A percentile compares a stretch with the other conserved stretches of the same genome.
Evolutionary conservation across 1,139 yeast species (phyloP).

Genomic region (Blastobotrys buckinghamii): DNA sequence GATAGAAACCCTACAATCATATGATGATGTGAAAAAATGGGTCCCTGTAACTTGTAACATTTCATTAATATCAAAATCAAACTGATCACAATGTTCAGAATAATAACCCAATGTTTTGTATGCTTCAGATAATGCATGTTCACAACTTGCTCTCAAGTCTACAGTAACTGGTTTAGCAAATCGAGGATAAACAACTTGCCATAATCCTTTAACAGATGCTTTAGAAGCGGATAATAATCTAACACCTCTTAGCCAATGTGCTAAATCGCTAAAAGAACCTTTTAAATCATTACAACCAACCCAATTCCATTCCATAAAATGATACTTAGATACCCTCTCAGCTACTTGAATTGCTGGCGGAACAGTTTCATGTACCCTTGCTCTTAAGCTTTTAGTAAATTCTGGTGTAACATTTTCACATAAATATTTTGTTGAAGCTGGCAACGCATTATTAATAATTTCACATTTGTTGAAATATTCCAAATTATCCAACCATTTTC

Average conservation of each 20-base stretch:
- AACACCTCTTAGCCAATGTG: conserved; percentile 4
- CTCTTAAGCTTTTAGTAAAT: background rate
- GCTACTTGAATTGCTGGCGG: conserved; percentile 2
- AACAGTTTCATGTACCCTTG: background rate
- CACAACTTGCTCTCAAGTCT: conserved; percentile 1
- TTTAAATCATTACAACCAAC: background rate
- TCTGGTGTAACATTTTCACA: conserved; percentile 1
- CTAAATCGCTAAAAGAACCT: background rate
- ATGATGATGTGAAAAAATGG: conserved; percentile 15
- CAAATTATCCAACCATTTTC: background rate
- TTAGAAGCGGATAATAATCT: background rate
- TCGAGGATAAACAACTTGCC: background rate
- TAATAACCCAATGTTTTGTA: conserved; percentile 1
- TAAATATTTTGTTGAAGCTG: background rate
- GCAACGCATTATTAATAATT: background rate
- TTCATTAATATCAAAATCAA: conserved; percentile 4
- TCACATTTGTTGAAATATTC: conserved; percentile 3
- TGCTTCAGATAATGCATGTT: conserved; percentile 4
- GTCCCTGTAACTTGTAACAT: background rate
- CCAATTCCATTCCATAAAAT: conserved; percentile 7
- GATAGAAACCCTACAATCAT: conserved; percentile 15
- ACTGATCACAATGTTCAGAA: background rate
- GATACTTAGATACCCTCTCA: conserved; percentile 3
- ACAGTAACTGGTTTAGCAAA: background rate
- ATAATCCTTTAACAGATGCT: conserved; percentile 3